Base-by-base conservation (phyloP, 2,329 filamentous ascomycete species). In the Colletotrichum viniferum region DNA sequence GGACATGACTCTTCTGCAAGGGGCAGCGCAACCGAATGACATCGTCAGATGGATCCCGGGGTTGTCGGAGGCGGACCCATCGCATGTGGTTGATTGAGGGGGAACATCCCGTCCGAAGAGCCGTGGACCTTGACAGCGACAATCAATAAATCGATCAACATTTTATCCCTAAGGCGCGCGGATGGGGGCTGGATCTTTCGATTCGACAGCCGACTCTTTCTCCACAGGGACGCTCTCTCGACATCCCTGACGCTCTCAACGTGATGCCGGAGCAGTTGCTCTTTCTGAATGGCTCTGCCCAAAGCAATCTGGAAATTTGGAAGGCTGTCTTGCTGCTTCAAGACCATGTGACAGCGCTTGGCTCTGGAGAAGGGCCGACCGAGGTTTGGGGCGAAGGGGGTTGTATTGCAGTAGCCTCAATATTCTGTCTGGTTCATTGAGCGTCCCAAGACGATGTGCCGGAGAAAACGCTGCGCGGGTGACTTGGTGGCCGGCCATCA, bases 1-100 rank as follows among this genome's bases (percentile, higher is more conserved):
- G 69, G 69, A 69, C 69, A 75, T 75, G 73, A 75, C 34, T 73
- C 73, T 61, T 21, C 62, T 74, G 73, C 32, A 68, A 64, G 43
- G 63, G 69, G 63, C 69, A 58, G 24, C 34, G 43, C 38, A 61
- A 26, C 26, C 58, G 28, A 61, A 28, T 30, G 62, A 38, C 63
- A 63, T 67, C 36, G 38, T 34, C 72, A 56, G 55, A 67, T 32
- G 36, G 24, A 32, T 18, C 36, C 63, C 36, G 24, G 56, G 30
- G 21, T 21, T 30, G n/a, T 66, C 24, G 34, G 65, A 48, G 38
- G 43, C 21, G 43, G 48, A 38, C 52, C 30, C 30, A 52, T 52
- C 43, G 43, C 43, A 3, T 52, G 32, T 28, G 26, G 38, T 38
- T 63, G 62, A 48, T 62, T 24, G 67, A 69, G 36, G 67, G 68